Base-by-base conservation (phyloP, 805 yeast species). In the Tetrapisispora pingtungensis region DNA sequence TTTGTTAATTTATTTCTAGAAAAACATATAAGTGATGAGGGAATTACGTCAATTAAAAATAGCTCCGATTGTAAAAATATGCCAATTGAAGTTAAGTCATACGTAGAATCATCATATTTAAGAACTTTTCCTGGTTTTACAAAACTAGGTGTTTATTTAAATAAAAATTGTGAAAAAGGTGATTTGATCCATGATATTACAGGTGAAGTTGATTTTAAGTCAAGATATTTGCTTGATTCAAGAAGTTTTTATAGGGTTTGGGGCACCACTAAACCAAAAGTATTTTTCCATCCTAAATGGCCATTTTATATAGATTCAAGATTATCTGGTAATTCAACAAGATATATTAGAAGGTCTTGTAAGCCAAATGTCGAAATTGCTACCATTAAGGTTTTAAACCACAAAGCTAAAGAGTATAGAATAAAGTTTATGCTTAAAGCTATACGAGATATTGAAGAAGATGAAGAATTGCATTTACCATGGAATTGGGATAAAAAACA, bases 401-500 rank as follows among this genome's bases (percentile, higher is more conserved):
- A 57, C 4, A 52, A 57, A 13, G 34, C 33, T 2, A 15, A 27
- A 28, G 13, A 27, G 3, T 15, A 13, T 28, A 50, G 50, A 3
- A 70, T 83, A 7, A 74, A 71, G 43, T 79, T 84, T 56, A 69
- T 77, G 10, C 70, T 84, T 7, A 68, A 69, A 32, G 76, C 96
- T 0, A 59, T 72, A 1, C 72, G 68, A 40, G 74, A 74, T 3
- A 74, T 89, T 24, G 70, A 71, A 44, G 64, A 72, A 12, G 87
- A 79, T 8, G 76, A 80, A 36, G 97, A 89, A 58, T 64, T 90
- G 22, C 74, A 90, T 0, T 62, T 86, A 6, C 76, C 79, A 1
- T 90, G 97, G 97, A 84, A 81, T 47, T 90, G 96, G 95, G 95
- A 87, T 58, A 56, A 60, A 2, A 51, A 65, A 13, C 96, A 88